Percentiles rank a stretch among this genome's conserved stretches.
Evolutionary conservation across 129 eudicot genomes (phyloP).

Genomic region (Tagetes erecta): DNA sequence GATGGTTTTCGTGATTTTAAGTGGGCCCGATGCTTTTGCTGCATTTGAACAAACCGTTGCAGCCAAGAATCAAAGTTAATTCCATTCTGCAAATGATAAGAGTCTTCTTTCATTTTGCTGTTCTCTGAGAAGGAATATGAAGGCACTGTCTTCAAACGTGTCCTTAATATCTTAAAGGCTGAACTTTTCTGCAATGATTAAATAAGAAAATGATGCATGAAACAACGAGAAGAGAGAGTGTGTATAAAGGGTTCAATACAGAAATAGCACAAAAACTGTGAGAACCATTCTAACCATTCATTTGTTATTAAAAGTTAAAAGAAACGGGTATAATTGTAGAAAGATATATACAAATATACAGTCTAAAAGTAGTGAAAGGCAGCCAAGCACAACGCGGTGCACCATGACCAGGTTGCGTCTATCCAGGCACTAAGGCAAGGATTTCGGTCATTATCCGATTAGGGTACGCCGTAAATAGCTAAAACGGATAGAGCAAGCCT

Average conservation of each 20-base stretch:
- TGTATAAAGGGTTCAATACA: not conserved
- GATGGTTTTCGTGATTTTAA: conserved; percentile 51
- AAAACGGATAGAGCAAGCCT: too few species aligned
- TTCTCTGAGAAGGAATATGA: conserved; percentile 52
- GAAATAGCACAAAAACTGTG: too few species aligned
- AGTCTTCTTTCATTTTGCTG: conserved; percentile 36
- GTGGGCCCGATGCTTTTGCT: conserved; percentile 70
- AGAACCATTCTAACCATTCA: too few species aligned
- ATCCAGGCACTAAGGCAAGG: too few species aligned
- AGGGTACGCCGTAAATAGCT: too few species aligned
- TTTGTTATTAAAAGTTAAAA: too few species aligned
- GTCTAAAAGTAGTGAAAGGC: too few species aligned
- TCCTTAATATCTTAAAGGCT: conserved; percentile 89
- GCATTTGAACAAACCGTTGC: conserved; percentile 70
- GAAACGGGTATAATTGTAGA: too few species aligned
- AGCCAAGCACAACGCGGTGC: too few species aligned
- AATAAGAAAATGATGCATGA: not conserved
- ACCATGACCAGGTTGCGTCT: too few species aligned
- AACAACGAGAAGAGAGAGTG: not conserved
- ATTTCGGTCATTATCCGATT: too few species aligned
- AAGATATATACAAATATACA: too few species aligned
- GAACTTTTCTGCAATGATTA: conserved; percentile 74
- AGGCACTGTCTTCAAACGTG: conserved; percentile 90
- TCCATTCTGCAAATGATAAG: conserved; percentile 40
- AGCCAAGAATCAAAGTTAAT: conserved; percentile 67